A percentile compares a stretch with the other conserved stretches of the same genome.
These are phyloP conservation scores for Suillus americanus DNA, from an alignment of 768 basidiomycete species.

Conservation along the genomic window DNA sequence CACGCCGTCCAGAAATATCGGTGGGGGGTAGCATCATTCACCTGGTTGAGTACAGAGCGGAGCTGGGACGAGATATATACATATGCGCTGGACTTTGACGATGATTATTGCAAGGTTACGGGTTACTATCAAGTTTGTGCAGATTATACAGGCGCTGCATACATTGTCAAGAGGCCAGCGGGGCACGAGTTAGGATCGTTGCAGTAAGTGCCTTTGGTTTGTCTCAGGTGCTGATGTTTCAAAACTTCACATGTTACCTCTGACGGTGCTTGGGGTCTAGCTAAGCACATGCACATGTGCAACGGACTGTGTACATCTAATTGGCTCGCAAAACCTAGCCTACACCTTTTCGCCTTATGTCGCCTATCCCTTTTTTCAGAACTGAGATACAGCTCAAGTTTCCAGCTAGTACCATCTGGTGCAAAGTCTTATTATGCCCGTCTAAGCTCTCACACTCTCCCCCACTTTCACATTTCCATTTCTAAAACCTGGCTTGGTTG, in stretches of 20 bases:
- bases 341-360: neutral
- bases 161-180: slow-evolving; percentile 55
- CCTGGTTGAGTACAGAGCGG: slow-evolving; percentile 50
- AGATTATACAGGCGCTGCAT: slow-evolving; percentile 57
- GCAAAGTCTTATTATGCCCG: neutral
- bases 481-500: neutral
- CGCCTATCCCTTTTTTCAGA: neutral
- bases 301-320: neutral
- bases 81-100: slow-evolving; percentile 64
- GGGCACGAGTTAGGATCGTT: slow-evolving; percentile 3
- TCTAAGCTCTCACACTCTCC: neutral
- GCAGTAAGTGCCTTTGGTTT: neutral
- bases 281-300: neutral
- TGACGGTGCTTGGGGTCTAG: neutral
- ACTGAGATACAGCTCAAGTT: neutral
- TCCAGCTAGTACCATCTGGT: neutral
- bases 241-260: neutral
- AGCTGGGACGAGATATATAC: slow-evolving; percentile 62
- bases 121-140: slow-evolving; percentile 67
- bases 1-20: slow-evolving; percentile 52
- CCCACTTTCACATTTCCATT: neutral
- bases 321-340: neutral
- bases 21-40: slow-evolving; percentile 56
- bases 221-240: neutral
- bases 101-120: slow-evolving; percentile 46